Percentiles rank a stretch among this genome's conserved stretches.
Evolutionary conservation across 2,329 filamentous ascomycete species (phyloP).

Genomic region (Sporothrix pseudoabietina): DNA sequence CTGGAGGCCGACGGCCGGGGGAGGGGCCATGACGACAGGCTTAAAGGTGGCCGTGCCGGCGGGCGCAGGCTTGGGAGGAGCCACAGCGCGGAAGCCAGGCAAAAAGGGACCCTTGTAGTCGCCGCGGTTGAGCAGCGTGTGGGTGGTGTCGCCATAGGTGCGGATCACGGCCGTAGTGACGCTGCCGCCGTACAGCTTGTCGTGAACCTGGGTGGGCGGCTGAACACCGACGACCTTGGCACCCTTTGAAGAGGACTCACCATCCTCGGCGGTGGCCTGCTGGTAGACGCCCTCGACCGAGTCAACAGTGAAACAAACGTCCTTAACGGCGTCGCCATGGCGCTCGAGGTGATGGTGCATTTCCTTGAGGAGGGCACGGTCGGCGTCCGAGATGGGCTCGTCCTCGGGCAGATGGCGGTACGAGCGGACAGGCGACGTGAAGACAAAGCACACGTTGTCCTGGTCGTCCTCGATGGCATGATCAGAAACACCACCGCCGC

Average conservation of each 20-base stretch:
- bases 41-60: conserved; percentile 27
- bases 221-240: conserved; percentile 53
- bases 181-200: conserved; percentile 67
- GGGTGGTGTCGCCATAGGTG: conserved; percentile 94
- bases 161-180: conserved; percentile 77
- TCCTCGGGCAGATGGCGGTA: conserved; percentile 56
- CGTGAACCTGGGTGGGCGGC: conserved; percentile 56
- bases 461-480: conserved; percentile 42
- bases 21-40: conserved; percentile 48
- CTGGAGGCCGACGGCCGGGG: conserved; percentile 68
- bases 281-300: conserved; percentile 78
- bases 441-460: conserved; percentile 74
- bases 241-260: conserved; percentile 38
- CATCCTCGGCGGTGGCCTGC: conserved; percentile 68
- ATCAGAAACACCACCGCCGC: conserved; percentile 25
- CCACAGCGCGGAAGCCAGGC: conserved; percentile 71
- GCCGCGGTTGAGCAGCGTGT: conserved; percentile 78
- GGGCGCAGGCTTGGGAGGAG: conserved; percentile 39
- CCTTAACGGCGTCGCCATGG: conserved; percentile 92
- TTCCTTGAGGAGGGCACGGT: conserved; percentile 67
- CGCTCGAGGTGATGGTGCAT: conserved; percentile 82
- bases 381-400: conserved; percentile 63
- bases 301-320: conserved; percentile 94
- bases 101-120: conserved; percentile 77
- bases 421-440: conserved; percentile 78